Conservation (phyloP, 768 basidiomycete genomes). For the Lactarius tabidus region DNA sequence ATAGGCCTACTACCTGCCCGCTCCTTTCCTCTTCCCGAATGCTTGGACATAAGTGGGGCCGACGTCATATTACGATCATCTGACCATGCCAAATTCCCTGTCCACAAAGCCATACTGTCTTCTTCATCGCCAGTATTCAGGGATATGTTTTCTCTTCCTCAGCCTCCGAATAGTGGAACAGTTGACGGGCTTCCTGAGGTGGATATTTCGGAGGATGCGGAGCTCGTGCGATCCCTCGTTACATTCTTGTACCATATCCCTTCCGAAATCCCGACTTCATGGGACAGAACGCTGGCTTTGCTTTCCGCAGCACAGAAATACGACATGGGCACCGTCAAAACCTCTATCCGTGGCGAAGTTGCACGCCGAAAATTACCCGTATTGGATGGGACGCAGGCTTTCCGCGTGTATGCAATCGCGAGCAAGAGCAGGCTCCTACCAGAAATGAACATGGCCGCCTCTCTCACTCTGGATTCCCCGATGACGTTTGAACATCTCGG, state of each 20-base stretch:
- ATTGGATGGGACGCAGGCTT: conserved; percentile 2
- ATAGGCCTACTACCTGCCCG: not conserved
- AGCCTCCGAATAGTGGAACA: conserved; percentile 20
- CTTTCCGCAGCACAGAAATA: conserved; percentile 28
- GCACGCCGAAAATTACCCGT: not conserved
- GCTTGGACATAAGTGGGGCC: not conserved
- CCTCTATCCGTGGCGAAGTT: not conserved
- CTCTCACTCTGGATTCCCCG: not conserved
- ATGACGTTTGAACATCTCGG: conserved; percentile 3
- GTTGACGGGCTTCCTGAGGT: conserved; percentile 8
- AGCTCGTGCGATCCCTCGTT: conserved; percentile 20
- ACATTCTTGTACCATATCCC: conserved; percentile 19
- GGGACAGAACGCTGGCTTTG: not conserved
- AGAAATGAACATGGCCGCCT: not conserved
- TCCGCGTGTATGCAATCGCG: conserved; percentile 23
- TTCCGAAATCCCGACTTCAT: not conserved
- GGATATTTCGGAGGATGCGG: conserved; percentile 21
- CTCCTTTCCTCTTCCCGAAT: conserved; percentile 29
- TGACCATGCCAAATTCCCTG: not conserved
- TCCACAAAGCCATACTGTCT: not conserved
- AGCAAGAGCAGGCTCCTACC: conserved; percentile 2
- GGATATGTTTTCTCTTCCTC: conserved; percentile 33
- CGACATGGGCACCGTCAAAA: conserved; percentile 20
- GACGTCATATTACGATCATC: not conserved
- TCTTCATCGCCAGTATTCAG: conserved; percentile 36